Evolutionary conservation across 2,329 filamentous ascomycete species (phyloP), one percentile per base, ranked within the genome.

Genomic region (Calonectria henricotiae): DNA sequence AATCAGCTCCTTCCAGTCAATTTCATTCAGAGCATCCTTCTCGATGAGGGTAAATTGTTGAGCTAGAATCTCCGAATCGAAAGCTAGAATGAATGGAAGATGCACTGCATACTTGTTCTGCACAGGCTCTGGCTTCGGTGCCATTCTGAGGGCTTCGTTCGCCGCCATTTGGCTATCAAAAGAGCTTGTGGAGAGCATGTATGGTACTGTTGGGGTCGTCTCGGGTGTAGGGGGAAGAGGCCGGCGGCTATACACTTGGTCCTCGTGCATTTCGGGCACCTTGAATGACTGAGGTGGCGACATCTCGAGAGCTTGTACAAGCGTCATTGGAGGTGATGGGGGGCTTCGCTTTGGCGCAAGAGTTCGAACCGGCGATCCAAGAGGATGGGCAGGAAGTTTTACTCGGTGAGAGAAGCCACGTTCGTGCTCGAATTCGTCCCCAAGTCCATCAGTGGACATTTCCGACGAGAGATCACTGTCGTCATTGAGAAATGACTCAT

Each of bases 1-100:
- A 65, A 96, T 93, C 13, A 96, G 86, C 75, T 96, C 94, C 79
- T 93, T 94, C 94, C 94, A 96, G 82, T 96, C 93, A 72, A 96
- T 93, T 80, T 96, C 94, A 75, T 94, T 93, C 25, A 96, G 85
- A 1, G 93, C 94, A 79, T 96, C 94, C 80, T 96, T 95, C 78
- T 96, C 94, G 55, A 96, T 94, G 39, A 96, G 87, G 0, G 93
- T 96, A 75, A 96, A 94, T 76, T 96, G 94, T 80, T 95, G 92
- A 3, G 94, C 94, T 30, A 96, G 86, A 3, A 92, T 85, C 74
- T 94, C 91, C 6, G 94, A 94, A 76, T 95, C 93, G 75, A 95
- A 95, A 0, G 93, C 93, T 27, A 96, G 85, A 67, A 95, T 91
- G 80, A 96, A 96, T 0, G 94, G 94, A 41, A 96, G 82, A 80